Evolutionary conservation across 139 green algal species (phyloP), one percentile per base, ranked within the genome.

Genomic region (Micractinium sp.): DNA sequence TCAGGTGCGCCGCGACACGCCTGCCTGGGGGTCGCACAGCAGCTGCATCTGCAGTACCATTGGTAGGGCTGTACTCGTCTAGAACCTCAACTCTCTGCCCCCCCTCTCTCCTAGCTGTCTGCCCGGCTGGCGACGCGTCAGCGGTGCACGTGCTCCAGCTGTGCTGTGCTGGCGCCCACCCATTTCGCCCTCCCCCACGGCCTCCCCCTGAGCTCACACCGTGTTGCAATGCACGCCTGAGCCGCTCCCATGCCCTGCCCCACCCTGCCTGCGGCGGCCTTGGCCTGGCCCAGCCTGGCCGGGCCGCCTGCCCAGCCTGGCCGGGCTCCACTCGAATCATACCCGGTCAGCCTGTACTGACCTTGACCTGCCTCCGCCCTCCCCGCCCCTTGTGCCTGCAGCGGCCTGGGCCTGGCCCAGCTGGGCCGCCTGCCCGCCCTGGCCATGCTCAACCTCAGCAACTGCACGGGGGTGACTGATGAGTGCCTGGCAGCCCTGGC

Each of bases 401-500:
- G 63, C 66, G 82, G 82, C 18, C 4, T 63, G 25, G 85, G 85
- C 22, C 56, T 88, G 14, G 71, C 85, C 0, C 71, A 73, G 71
- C 85, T 82, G 20, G 85, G 60, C 27, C 53, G n/a, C 66, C 85
- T 83, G 29, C 7, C 31, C n/a, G 25, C n/a, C 73, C 71, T 88
- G 1, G 29, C 41, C 47, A 74, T 82, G 71, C 85, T 88, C 73
- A 88, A 88, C 73, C 85, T 88, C 13, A 75, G 41, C 73, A 88
- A 88, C 85, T 88, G 85, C 85, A 38, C 71, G 14, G 71, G 85
- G 0, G 31, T 88, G 23, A 82, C n/a, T 0, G 83, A 87, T 31
- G 83, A 80, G 0, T 87, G 83, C 83, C 27, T 87, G 83, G 83
- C 63, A 39, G 83, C 39, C 66, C 83, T 87, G 83, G 83, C 83